Evolutionary conservation across 2,329 filamentous ascomycete genomes (phyloP).

Genomic region (Colletotrichum sp.): DNA sequence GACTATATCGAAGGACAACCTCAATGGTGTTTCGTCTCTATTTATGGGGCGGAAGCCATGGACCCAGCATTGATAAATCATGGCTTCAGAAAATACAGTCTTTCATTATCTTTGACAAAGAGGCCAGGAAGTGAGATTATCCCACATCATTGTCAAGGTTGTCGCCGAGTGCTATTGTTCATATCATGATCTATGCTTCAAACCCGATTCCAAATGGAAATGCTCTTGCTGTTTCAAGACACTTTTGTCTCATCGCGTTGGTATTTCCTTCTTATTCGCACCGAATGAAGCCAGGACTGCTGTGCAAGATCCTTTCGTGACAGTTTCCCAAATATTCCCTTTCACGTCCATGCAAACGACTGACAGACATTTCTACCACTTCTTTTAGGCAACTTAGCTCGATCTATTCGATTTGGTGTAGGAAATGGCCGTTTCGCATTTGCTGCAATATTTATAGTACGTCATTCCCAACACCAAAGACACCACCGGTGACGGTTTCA

Average conservation of each 20-base stretch:
- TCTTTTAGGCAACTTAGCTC: no score
- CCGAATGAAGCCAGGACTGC: background rate
- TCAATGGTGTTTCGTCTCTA: background rate
- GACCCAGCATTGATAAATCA: rapidly evolving
- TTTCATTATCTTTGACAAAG: background rate
- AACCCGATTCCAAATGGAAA: rapidly evolving
- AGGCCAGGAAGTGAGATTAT: background rate
- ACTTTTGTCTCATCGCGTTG: rapidly evolving
- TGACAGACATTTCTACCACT: background rate
- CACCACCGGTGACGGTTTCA: background rate
- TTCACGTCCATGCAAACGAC: background rate
- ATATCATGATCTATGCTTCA: rapidly evolving
- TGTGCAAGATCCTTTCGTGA: rapidly evolving
- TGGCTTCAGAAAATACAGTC: background rate
- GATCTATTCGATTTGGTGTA: background rate
- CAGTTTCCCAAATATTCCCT: background rate
- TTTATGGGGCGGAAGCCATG: rapidly evolving
- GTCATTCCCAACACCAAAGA: background rate
- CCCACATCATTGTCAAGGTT: background rate
- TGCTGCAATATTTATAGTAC: background rate
- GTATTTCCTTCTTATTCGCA: background rate
- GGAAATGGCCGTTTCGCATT: background rate
- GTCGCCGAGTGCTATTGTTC: background rate
- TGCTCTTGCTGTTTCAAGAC: rapidly evolving
- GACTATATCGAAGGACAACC: background rate